Percentiles rank a stretch among this genome's conserved stretches.
These are phyloP conservation scores for Diaporthe sp. DNA, from an alignment of 2,329 filamentous ascomycete genomes.

Conservation along the genomic window DNA sequence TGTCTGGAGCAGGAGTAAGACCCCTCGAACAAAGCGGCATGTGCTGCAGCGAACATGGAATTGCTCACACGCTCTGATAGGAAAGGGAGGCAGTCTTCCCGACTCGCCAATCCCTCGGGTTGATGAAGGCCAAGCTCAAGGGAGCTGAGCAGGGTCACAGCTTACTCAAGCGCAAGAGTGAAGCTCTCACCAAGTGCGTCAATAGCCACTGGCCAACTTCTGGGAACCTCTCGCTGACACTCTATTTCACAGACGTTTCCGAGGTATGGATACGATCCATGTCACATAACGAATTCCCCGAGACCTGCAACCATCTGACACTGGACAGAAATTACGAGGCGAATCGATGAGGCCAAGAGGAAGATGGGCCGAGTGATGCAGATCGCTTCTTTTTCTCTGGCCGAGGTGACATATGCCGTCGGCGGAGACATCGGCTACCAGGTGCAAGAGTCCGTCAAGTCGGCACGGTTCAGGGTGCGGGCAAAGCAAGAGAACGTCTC, in stretches of 20 bases:
- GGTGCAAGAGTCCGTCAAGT: conserved; percentile 95
- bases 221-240: neutral
- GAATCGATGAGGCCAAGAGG: conserved; percentile 98
- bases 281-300: neutral
- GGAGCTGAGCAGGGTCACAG: conserved; percentile 92
- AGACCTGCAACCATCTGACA: conserved; percentile 1
- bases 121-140: conserved; percentile 99
- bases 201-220: conserved; percentile 3
- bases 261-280: conserved; percentile 71
- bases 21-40: conserved; percentile 11
- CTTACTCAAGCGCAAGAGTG: conserved; percentile 96
- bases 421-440: conserved; percentile 97
- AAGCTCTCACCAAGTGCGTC: conserved; percentile 93
- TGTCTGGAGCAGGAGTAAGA: conserved; percentile 58
- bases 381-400: conserved; percentile 96
- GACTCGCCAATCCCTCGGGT: conserved; percentile 93
- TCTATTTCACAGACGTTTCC: conserved; percentile 76
- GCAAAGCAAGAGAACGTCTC: conserved; percentile 99
- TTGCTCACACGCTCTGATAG: conserved; percentile 59
- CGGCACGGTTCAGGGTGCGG: conserved; percentile 91
- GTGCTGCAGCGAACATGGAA: conserved; percentile 4
- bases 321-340: conserved; percentile 85
- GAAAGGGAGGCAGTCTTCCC: conserved; percentile 97
- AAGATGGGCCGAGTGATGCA: conserved; percentile 99
- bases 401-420: conserved; percentile 97